Conservation (phyloP, 75 land plant species). For the Picea glauca region DNA sequence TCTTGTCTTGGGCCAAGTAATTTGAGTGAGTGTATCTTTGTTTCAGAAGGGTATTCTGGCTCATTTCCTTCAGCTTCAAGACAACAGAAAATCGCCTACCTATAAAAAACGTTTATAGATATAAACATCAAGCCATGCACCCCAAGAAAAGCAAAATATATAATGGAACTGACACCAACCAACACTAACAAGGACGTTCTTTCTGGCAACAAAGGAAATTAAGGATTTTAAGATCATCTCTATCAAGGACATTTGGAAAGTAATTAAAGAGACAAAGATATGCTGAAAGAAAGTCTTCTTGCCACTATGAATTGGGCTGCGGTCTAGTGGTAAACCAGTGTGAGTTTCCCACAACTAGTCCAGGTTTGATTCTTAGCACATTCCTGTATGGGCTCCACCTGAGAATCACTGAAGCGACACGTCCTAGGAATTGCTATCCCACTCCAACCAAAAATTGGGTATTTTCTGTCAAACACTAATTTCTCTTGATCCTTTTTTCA, state of each 20-base stretch:
- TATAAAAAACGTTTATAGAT: background rate
- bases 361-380: background rate
- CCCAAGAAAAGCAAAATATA: background rate
- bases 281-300: background rate
- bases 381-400: background rate
- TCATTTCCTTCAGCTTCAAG: background rate
- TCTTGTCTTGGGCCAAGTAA: background rate
- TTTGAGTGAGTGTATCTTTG: background rate
- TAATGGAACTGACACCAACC: background rate
- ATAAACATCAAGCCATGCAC: background rate
- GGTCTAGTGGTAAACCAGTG: background rate
- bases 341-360: background rate
- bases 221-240: background rate
- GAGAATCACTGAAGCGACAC: too few species aligned
- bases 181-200: background rate
- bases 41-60: background rate
- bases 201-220: background rate
- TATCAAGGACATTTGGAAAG: background rate
- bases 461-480: too few species aligned
- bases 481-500: too few species aligned
- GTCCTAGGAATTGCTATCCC: too few species aligned
- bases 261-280: background rate
- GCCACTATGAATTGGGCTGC: background rate
- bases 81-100: background rate
- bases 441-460: too few species aligned